Evolutionary conservation across 768 basidiomycete species (phyloP), one percentile per base, ranked within the genome.

Genomic region (Termitomyces heimii): DNA sequence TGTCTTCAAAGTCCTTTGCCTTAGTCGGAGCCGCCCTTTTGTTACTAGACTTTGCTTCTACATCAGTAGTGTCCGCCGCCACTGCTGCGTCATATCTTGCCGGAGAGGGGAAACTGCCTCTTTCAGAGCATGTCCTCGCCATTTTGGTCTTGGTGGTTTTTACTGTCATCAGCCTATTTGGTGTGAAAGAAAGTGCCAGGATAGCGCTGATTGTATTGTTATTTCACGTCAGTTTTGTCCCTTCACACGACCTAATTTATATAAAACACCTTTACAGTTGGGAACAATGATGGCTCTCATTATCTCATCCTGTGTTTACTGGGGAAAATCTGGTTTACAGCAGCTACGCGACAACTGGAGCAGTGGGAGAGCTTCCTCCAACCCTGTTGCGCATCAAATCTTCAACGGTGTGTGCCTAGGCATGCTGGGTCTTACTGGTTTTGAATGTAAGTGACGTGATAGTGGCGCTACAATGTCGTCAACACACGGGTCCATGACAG

Each of bases 401-500:
- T 91, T 82, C 66, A 73, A 83, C 58, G 89, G 89, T 0, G 73
- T 86, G 28, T 89, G 87, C 62, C 72, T 92, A 3, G 82, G 85
- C 0, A 84, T 89, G 74, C 72, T 92, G 1, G 87, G 86, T 0
- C 73, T 89, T 35, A 89, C 89, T 1, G 88, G 85, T 8, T 83
- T 84, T 63, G 84, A 85, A 77, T 86, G 85, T 85, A 55, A 39
- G 72, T 66, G n/a, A 45, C 18, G 13, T 52, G 8, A 20, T 22
- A 18, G 16, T 61, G 37, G 35, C 40, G 28, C 42, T 31, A 50
- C 40, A 46, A 28, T 53, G 35, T 18, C 9, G 5, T n/a, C 46
- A 20, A 31, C n/a, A 32, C 22, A 59, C 13, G 6, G 35, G 24
- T 14, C 47, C 42, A 28, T 35, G 7, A 54, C 51, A 77, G 86